phyloP scores from a whole-genome alignment of 2,329 filamentous ascomycete genomes.

The Colletotrichum tabaci region DNA sequence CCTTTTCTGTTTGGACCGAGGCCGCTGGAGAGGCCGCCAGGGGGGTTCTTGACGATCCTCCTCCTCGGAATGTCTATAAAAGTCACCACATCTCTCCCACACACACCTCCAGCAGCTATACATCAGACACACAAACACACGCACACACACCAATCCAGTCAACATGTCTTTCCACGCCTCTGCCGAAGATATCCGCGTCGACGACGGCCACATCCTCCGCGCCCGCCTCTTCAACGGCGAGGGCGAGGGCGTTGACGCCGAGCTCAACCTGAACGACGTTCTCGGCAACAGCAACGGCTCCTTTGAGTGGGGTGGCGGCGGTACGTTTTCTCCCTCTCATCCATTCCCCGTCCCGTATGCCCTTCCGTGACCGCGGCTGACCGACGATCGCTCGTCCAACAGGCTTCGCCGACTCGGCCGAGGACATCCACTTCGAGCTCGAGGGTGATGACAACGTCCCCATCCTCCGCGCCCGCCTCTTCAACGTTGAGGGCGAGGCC shows the following conservation, averaged over 20 bases:
- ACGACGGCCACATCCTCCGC: slow-evolving; percentile 64
- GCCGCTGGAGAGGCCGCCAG: background rate
- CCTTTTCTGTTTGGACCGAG: background rate
- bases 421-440: slow-evolving; percentile 62
- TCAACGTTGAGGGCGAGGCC: slow-evolving; percentile 58
- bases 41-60: background rate
- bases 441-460: slow-evolving; percentile 67
- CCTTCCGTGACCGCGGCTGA: background rate
- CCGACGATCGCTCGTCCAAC: background rate
- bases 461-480: slow-evolving; percentile 66
- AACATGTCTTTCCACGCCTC: slow-evolving; percentile 67
- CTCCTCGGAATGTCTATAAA: slow-evolving; percentile 5
- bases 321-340: slow-evolving; percentile 39
- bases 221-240: slow-evolving; percentile 57
- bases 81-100: slow-evolving; percentile 8
- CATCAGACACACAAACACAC: slow-evolving; percentile 4
- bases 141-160: slow-evolving; percentile 9
- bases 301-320: slow-evolving; percentile 61
- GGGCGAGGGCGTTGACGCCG: slow-evolving; percentile 60
- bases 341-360: background rate
- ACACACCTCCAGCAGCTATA: background rate
- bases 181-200: slow-evolving; percentile 62
- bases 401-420: slow-evolving; percentile 63
- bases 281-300: slow-evolving; percentile 67
- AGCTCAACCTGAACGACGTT: slow-evolving; percentile 64